phyloP scores from a whole-genome alignment of 257 asterid species.

The Eucommia ulmoides region DNA sequence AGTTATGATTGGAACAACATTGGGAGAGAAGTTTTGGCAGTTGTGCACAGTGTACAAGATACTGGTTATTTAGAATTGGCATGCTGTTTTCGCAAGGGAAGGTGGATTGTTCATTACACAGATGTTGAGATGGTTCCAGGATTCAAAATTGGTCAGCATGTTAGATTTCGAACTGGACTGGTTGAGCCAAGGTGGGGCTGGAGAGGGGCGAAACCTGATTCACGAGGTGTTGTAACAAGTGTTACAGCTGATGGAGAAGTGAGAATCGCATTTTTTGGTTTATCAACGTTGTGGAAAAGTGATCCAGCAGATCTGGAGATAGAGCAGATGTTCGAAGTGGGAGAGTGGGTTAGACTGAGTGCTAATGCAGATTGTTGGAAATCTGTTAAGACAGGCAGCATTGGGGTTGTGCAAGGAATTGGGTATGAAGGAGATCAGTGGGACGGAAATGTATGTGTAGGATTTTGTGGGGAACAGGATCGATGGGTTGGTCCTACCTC shows the following conservation, averaged over 20 bases:
- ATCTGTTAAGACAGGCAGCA: conserved; percentile 62
- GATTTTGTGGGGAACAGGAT: conserved; percentile 90
- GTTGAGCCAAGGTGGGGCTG: conserved; percentile 98
- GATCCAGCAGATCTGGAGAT: conserved; percentile 84
- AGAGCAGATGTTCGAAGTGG: conserved; percentile 64
- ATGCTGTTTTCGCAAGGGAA: conserved; percentile 89
- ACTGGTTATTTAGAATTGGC: conserved; percentile 85
- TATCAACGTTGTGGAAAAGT: conserved; percentile 79
- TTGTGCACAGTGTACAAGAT: conserved; percentile 86
- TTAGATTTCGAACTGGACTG: conserved; percentile 59
- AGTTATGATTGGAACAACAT: conserved; percentile 93
- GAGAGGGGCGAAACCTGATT: conserved; percentile 66
- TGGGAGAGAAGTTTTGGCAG: conserved; percentile 84
- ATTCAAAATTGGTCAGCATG: conserved; percentile 75
- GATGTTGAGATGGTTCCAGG: conserved; percentile 90
- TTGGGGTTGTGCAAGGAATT: conserved; percentile 83
- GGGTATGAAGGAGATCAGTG: conserved; percentile 57
- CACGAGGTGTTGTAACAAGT: conserved; percentile 63
- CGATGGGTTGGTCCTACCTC: conserved; percentile 52
- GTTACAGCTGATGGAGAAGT: conserved; percentile 89
- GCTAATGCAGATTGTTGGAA: conserved; percentile 52
- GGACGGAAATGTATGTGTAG: conserved; percentile 52
- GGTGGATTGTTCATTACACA: conserved; percentile 55
- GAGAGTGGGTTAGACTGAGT: conserved; percentile 80
- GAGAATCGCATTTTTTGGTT: conserved; percentile 57